These are phyloP conservation scores for Adiantum capillusveneris DNA, from an alignment of 75 land plant genomes.

Conservation along the genomic window DNA sequence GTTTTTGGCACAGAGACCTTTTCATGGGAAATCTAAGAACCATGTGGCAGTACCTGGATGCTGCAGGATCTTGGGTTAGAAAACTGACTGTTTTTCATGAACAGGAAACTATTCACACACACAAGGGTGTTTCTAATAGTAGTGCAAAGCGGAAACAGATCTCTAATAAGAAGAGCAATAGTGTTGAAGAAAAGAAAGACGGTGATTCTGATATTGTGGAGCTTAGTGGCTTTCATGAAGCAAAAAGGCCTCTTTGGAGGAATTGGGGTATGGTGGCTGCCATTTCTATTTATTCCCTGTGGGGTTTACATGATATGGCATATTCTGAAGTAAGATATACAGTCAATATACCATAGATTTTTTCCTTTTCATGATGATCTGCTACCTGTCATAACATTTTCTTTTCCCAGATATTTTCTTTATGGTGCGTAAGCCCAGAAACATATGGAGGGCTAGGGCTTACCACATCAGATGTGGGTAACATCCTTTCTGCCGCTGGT, in stretches of 20 bases:
- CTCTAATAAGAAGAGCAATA: too few relatives aligned
- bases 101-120: too few relatives aligned
- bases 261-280: slow-evolving; percentile 39
- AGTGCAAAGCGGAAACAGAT: too few relatives aligned
- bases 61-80: too few relatives aligned
- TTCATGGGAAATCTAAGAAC: too few relatives aligned
- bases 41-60: too few relatives aligned
- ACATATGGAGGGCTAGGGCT: slow-evolving; percentile 32
- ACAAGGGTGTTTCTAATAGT: too few relatives aligned
- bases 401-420: slow-evolving; percentile 35
- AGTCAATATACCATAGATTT: too few relatives aligned
- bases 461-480: slow-evolving; percentile 41
- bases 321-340: slow-evolving; percentile 38
- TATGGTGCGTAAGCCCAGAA: slow-evolving; percentile 44
- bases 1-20: too few relatives aligned
- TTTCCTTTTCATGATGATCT: neutral
- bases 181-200: too few relatives aligned
- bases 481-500: slow-evolving; percentile 41
- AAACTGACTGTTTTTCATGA: too few relatives aligned
- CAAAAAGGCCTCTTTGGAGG: slow-evolving; percentile 1
- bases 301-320: slow-evolving; percentile 39
- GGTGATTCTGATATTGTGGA: too few relatives aligned
- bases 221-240: neutral
- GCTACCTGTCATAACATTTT: neutral
- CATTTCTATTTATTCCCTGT: slow-evolving; percentile 37